Conservation (phyloP, 1,139 yeast species). For the Candida glucosophila region DNA sequence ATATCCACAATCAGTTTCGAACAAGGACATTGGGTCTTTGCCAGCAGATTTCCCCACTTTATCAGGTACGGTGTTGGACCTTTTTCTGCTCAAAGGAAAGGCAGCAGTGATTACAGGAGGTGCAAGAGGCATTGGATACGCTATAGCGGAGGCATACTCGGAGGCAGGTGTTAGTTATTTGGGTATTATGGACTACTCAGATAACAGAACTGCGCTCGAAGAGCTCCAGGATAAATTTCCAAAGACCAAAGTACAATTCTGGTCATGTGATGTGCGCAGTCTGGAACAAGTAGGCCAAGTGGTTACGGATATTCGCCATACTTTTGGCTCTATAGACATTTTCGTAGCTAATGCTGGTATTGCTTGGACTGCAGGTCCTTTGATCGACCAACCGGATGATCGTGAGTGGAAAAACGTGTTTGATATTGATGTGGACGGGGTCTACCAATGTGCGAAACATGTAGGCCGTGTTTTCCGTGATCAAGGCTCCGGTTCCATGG, state of each 20-base stretch:
- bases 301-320: conserved; percentile 45
- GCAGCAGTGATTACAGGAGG: conserved; percentile 79
- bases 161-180: conserved; percentile 84
- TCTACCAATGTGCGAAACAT: conserved; percentile 49
- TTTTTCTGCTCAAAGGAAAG: conserved; percentile 63
- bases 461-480: conserved; percentile 42
- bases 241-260: conserved; percentile 55
- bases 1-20: conserved; percentile 15
- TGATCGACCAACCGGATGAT: conserved; percentile 43
- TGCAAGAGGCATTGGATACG: conserved; percentile 75
- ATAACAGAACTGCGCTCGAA: conserved; percentile 35
- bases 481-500: conserved; percentile 45
- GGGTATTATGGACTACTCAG: conserved; percentile 60
- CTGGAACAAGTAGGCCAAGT: conserved; percentile 48
- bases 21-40: conserved; percentile 31
- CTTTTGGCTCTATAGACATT: conserved; percentile 66
- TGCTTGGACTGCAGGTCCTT: conserved; percentile 71
- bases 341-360: conserved; percentile 87
- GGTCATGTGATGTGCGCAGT: conserved; percentile 57
- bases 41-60: conserved; percentile 20
- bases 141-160: conserved; percentile 72
- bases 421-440: conserved; percentile 47
- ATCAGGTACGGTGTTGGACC: conserved; percentile 26
- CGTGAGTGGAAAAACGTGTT: conserved; percentile 45
- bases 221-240: conserved; percentile 43